Conservation (phyloP, 2,329 filamentous ascomycete genomes). For the Aspergillus awamori region DNA sequence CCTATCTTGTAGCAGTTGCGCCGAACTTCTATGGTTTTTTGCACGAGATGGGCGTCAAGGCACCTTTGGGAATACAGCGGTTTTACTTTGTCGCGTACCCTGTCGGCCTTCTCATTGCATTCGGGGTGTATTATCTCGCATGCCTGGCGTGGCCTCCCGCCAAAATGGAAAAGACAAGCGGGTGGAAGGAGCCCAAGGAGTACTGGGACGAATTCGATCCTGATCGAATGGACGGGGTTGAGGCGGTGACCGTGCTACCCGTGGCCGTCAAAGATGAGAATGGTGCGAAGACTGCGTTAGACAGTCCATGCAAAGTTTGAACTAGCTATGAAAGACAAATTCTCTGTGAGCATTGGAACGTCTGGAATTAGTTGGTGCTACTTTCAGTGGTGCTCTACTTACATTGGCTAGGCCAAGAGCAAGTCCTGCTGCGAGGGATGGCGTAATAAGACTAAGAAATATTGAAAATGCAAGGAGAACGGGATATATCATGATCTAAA, state of each 20-base stretch:
- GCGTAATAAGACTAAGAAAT: too few relatives aligned
- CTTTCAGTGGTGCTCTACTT: too few relatives aligned
- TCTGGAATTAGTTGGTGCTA: too few relatives aligned
- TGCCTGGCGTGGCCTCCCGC: constrained; percentile 11
- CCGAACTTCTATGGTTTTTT: constrained; percentile 50
- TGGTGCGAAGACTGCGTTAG: too few relatives aligned
- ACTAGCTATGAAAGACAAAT: too few relatives aligned
- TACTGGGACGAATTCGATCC: constrained; percentile 34
- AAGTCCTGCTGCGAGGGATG: too few relatives aligned
- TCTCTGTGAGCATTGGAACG: too few relatives aligned
- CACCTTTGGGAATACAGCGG: constrained; percentile 31
- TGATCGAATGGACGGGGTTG: not conserved
- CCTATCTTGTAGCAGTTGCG: constrained; percentile 41
- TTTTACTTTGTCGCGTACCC: constrained; percentile 63
- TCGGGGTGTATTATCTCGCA: constrained; percentile 20
- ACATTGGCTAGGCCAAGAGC: too few relatives aligned
- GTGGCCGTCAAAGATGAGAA: not conserved
- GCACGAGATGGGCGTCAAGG: constrained; percentile 41
- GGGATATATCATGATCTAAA: too few relatives aligned
- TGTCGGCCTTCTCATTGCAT: constrained; percentile 49
- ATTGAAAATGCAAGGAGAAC: too few relatives aligned
- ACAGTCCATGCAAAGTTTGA: too few relatives aligned
- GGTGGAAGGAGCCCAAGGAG: constrained; percentile 42
- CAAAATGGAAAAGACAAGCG: constrained; percentile 17
- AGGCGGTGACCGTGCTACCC: not conserved